Evolutionary conservation across 2,329 filamentous ascomycete genomes (phyloP), one percentile per base, ranked within the genome.

Genomic region (Aspergillus ochraceoroseus): DNA sequence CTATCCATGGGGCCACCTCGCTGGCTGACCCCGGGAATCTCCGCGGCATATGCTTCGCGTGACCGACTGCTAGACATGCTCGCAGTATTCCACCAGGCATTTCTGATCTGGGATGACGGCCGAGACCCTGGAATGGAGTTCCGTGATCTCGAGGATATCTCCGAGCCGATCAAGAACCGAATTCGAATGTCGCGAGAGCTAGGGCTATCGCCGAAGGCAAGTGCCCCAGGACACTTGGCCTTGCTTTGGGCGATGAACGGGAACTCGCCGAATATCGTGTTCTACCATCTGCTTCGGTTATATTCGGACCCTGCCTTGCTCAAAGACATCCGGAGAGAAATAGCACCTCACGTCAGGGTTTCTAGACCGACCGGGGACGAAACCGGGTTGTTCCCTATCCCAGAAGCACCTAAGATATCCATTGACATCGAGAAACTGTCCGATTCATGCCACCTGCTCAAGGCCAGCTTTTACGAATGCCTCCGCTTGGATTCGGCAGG

Each of bases 1-100:
- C 64, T 83, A 18, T 63, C 75, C 2, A 64, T 73, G 7, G 79
- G 79, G 0, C 54, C 78, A 3, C 76, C 78, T 9, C 68, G 73
- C 14, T 76, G 74, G 66, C 56, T 72, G 12, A 77, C 77, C 17
- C 75, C 75, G 2, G 64, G 67, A 0, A 57, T 76, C 7, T 69
- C 69, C 3, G 59, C 64, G 18, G 73, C 75, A 7, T 67, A 74
- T 50, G 63, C 70, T 25, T 69, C 71, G 12, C 63, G 72, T 7
- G 60, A 63, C 18, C 62, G 66, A 32, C 51, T 74, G 18, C 54
- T 67, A 23, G 48, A 63, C 33, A 58, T 62, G 7, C 52, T 75
- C 29, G 58, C 64, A 3, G 59, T 64, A 11, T 66, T 69, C 11
- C 67, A 72, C 33, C 55, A 58, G 12, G 69, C 70, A 2, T 62